phyloP scores from a whole-genome alignment of 768 basidiomycete genomes.

The Crepidotus variabilis region DNA sequence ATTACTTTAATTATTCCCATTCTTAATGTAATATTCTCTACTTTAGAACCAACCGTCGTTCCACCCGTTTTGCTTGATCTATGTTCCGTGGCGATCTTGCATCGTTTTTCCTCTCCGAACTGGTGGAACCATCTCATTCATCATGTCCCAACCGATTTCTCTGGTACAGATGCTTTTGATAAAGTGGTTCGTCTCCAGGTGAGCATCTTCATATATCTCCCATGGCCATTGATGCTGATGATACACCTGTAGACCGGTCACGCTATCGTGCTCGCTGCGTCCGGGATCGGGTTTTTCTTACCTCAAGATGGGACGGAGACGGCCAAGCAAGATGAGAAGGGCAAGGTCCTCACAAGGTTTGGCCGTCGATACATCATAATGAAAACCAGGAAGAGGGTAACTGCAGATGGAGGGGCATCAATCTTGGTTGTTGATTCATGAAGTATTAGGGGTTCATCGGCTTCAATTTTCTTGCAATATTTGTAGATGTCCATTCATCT shows the following conservation, averaged over 20 bases:
- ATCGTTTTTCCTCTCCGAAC: conserved; percentile 71
- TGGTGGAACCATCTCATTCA: conserved; percentile 72
- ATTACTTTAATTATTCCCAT: not conserved
- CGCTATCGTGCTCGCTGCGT: conserved; percentile 65
- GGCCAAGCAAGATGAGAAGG: not conserved
- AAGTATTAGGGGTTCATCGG: too few species aligned
- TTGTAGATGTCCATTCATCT: too few species aligned
- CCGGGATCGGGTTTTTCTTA: conserved; percentile 46
- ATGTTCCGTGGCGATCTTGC: conserved; percentile 61
- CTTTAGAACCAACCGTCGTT: conserved; percentile 66
- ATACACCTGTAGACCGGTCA: conserved; percentile 62
- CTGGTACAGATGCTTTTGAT: conserved; percentile 57
- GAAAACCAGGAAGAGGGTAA: conserved; percentile 60
- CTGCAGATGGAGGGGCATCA: conserved; percentile 63
- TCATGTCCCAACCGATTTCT: conserved; percentile 65
- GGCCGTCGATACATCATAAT: conserved; percentile 57
- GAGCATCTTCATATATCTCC: conserved; percentile 5
- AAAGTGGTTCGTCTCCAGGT: conserved; percentile 65
- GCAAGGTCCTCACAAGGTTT: conserved; percentile 37
- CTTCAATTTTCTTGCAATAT: too few species aligned
- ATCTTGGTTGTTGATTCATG: conserved; percentile 36
- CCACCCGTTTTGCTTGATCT: conserved; percentile 66
- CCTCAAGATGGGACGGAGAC: not conserved
- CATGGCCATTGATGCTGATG: not conserved
- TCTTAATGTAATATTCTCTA: conserved; percentile 4